These are phyloP conservation scores for Rubia balearica DNA, from an alignment of 305 asterid species.

Conservation along the genomic window DNA sequence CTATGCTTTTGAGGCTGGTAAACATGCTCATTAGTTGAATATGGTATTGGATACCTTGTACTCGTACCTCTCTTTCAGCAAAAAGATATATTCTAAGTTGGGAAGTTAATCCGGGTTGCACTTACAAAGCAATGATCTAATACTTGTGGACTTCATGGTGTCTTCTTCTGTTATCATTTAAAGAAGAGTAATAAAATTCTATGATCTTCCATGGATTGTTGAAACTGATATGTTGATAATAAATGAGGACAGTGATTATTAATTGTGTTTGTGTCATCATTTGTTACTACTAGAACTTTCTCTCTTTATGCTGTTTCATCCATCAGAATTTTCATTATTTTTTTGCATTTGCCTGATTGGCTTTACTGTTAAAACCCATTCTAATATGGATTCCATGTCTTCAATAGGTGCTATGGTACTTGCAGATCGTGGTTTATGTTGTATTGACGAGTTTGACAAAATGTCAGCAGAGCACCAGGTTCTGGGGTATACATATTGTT, in stretches of 20 bases:
- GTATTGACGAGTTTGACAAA: slow-evolving; percentile 97
- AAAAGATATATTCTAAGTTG: too few relatives aligned
- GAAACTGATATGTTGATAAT: background rate
- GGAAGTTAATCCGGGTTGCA: background rate
- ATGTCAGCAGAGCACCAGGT: slow-evolving; percentile 97
- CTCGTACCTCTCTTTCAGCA: background rate
- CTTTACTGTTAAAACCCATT: background rate
- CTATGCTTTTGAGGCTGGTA: slow-evolving; percentile 99
- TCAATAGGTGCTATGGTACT: slow-evolving; percentile 89
- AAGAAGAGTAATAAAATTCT: background rate
- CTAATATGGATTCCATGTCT: background rate
- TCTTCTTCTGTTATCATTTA: background rate
- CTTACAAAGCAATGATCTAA: background rate
- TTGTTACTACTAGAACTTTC: background rate
- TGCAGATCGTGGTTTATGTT: slow-evolving; percentile 91
- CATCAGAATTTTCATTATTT: background rate
- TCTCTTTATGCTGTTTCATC: background rate
- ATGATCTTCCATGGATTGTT: background rate
- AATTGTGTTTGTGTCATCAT: background rate
- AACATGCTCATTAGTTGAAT: slow-evolving; percentile 20
- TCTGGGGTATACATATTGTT: slow-evolving; percentile 20
- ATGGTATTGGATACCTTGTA: background rate
- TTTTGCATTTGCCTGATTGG: background rate
- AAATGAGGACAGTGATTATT: background rate
- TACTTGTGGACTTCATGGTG: background rate